These are phyloP conservation scores for Pseudogymnoascus sp. DNA, from an alignment of 2,329 filamentous ascomycete genomes.

Conservation along the genomic window DNA sequence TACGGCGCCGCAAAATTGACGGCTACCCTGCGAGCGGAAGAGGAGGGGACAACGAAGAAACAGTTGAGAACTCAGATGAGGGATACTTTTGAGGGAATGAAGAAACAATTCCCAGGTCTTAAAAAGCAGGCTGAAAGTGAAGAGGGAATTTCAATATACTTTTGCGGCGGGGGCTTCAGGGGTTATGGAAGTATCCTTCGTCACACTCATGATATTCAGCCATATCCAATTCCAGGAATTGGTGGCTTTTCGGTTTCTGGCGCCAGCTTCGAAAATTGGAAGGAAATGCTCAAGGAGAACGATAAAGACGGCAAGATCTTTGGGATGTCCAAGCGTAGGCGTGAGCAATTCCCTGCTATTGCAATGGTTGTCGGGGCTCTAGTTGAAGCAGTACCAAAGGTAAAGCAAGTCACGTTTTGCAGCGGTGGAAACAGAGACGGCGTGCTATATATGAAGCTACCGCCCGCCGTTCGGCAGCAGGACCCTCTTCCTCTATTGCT, in stretches of 20 bases:
- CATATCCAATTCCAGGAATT: constrained; percentile 77
- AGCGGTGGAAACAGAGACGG: constrained; percentile 84
- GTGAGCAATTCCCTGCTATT: constrained; percentile 76
- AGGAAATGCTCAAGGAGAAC: constrained; percentile 44
- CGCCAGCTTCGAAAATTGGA: constrained; percentile 48
- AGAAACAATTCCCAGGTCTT: constrained; percentile 43
- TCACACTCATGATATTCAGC: constrained; percentile 61
- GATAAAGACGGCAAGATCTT: constrained; percentile 51
- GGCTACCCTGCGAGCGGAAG: constrained; percentile 34
- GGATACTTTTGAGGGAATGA: constrained; percentile 49
- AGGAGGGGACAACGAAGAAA: constrained; percentile 32
- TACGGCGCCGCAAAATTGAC: constrained; percentile 53
- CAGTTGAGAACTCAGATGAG: constrained; percentile 47
- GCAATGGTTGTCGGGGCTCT: constrained; percentile 72
- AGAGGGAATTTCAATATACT: constrained; percentile 61
- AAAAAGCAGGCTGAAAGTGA: constrained; percentile 31
- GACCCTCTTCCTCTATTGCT: constrained; percentile 50
- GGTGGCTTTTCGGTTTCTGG: constrained; percentile 66
- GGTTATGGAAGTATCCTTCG: constrained; percentile 88
- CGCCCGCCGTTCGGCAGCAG: constrained; percentile 47
- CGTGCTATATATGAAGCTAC: constrained; percentile 64
- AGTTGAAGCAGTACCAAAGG: constrained; percentile 57
- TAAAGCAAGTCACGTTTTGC: constrained; percentile 72
- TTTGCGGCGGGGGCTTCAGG: constrained; percentile 83
- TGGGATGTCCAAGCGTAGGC: constrained; percentile 71